Conservation (phyloP, 2,329 filamentous ascomycete genomes). For the Rutstroemia sp. region DNA sequence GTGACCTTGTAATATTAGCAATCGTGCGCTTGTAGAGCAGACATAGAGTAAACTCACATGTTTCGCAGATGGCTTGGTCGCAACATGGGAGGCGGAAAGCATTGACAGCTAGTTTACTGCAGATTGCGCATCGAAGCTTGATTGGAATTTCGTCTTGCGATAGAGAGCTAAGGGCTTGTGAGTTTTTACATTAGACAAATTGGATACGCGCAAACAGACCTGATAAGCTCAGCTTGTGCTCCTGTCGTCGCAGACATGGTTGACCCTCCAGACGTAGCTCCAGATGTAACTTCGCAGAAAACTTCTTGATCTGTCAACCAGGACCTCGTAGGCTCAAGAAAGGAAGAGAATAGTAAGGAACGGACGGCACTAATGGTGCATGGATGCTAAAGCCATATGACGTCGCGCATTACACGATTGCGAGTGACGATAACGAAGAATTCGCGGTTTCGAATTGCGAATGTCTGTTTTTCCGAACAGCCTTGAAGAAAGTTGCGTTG, state of each 20-base stretch:
- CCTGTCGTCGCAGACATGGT: constrained; percentile 26
- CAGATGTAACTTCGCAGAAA: neutral
- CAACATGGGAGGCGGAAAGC: constrained; percentile 90
- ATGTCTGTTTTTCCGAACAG: neutral
- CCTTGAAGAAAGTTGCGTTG: neutral
- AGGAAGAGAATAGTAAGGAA: constrained; percentile 5
- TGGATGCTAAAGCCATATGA: constrained; percentile 1
- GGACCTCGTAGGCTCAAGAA: neutral
- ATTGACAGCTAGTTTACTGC: constrained; percentile 83
- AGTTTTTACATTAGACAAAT: constrained; percentile 6
- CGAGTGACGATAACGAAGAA: neutral
- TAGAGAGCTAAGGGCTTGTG: constrained; percentile 22
- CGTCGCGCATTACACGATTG: constrained; percentile 2
- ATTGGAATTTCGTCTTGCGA: constrained; percentile 75
- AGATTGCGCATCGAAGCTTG: constrained; percentile 90
- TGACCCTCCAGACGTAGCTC: too few species aligned
- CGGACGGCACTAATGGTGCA: constrained; percentile 5
- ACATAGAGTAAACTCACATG: constrained; percentile 48
- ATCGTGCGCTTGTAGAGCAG: neutral
- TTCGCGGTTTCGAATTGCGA: constrained; percentile 6
- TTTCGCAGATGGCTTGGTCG: constrained; percentile 88
- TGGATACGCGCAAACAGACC: constrained; percentile 16
- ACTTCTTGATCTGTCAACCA: neutral
- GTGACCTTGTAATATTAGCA: constrained; percentile 48
- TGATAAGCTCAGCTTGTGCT: constrained; percentile 30